Evolutionary conservation across 106 monocot genomes (phyloP), one percentile per base, ranked within the genome.

Genomic region (Allium cepa): DNA sequence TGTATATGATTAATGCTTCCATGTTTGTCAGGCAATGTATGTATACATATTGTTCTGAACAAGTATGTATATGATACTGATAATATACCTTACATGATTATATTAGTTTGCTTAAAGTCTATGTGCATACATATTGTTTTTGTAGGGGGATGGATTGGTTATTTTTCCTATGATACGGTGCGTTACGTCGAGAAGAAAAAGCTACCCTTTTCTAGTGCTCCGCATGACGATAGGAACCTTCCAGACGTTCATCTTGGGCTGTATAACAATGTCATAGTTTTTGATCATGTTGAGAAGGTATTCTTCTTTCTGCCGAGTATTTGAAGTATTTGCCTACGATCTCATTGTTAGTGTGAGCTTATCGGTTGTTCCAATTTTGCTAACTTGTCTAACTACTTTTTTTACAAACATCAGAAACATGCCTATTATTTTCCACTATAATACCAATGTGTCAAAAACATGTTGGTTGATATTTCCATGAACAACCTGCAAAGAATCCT

Each of bases 281-380:
- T 97, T 82, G 92, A 97, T 80, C 85, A 97, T 59, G 96, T 92
- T 47, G 92, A 97, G 68, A 97, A 97, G 92, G 96, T 97, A 76
- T 49, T 11, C 13, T 68, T 56, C 28, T 55, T 28, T 22, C 22
- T 22, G 22, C 22, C 22, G 22, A 22, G 0, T 22, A 22, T 22
- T 22, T 22, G 22, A 1, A 22, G 22, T 22, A 22, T 22, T 22
- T 22, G 1, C 22, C 0, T 22, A 22, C 1, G 22, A 22, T 22
- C 22, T 22, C 22, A 22, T 22, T 22, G 22, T 22, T 22, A 22
- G 22, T 22, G 22, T 22, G 22, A 22, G 22, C 22, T 22, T 22
- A 22, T 22, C 22, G 22, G 22, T 22, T 22, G 22, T 22, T 1
- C 22, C 22, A 22, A 22, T 22, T 22, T 22, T 22, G 22, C 22